Evolutionary conservation across 768 basidiomycete species (phyloP).

Genomic region (Pleurotus salmoneostramineus): DNA sequence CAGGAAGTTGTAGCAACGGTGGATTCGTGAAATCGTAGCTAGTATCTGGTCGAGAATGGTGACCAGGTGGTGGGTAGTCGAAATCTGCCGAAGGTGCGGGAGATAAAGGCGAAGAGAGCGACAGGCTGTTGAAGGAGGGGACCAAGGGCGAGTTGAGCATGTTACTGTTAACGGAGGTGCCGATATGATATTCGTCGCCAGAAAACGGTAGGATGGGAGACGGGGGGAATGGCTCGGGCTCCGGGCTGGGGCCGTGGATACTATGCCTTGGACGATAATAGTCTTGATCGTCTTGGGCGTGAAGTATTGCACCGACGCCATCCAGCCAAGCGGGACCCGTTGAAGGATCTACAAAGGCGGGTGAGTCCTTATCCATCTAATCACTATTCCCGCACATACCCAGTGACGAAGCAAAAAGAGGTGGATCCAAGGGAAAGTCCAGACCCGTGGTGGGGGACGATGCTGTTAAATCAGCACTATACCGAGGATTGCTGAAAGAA

Average conservation of each 20-base stretch:
- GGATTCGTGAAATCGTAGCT: not conserved
- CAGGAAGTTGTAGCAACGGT: not conserved
- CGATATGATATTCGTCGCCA: not conserved
- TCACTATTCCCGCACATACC: not conserved
- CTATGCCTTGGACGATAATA: not conserved
- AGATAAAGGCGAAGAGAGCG: conserved; percentile 1
- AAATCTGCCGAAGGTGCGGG: not conserved
- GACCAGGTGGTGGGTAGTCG: not conserved
- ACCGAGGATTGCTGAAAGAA: not conserved
- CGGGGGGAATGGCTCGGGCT: conserved; percentile 2
- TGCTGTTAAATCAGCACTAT: not conserved
- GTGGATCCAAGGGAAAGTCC: not conserved
- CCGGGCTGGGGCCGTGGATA: not conserved
- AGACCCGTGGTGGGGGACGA: not conserved
- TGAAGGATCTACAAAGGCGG: not conserved
- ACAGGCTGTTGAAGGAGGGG: conserved; percentile 3
- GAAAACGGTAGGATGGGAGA: not conserved
- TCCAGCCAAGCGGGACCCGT: conserved; percentile 2
- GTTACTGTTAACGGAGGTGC: not conserved
- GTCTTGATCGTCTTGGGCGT: not conserved
- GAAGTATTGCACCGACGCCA: conserved; percentile 3
- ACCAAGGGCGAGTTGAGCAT: not conserved
- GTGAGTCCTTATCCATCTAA: no score
- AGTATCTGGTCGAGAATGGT: not conserved
- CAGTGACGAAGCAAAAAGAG: not conserved